A percentile compares a stretch with the other conserved stretches of the same genome.
phyloP scores from a whole-genome alignment of 139 green algal genomes.

The Zygnema cylindricum region DNA sequence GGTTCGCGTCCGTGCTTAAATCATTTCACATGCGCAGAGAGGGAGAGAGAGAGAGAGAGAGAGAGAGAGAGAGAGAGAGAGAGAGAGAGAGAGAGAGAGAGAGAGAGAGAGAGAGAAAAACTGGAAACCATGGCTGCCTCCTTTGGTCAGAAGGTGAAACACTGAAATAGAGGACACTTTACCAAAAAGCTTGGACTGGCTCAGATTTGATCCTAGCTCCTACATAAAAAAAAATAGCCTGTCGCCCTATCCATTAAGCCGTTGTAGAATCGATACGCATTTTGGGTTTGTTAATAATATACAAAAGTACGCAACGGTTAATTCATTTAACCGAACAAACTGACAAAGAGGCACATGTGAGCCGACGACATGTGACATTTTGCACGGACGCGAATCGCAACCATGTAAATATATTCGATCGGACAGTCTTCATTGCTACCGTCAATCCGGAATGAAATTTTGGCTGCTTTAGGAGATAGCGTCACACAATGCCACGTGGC shows the following conservation, averaged over 20 bases:
- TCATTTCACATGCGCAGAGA: no score
- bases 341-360: no score
- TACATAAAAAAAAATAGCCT: no score
- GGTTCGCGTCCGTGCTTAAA: no score
- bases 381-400: background rate
- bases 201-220: background rate
- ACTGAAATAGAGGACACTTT: background rate
- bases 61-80: background rate
- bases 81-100: background rate
- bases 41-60: background rate
- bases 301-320: background rate
- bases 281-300: background rate
- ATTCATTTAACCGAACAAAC: background rate
- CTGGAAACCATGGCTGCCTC: no score
- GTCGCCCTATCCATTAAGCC: no score
- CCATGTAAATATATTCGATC: background rate
- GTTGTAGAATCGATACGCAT: background rate
- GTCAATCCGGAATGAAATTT: background rate
- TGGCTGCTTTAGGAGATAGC: background rate
- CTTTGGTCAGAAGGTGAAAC: background rate
- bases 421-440: background rate
- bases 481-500: no score
- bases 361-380: no score
- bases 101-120: background rate
- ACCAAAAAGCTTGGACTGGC: background rate